Conservation (phyloP, 495 filamentous ascomycete genomes). For the Trichoderma gamsii region DNA sequence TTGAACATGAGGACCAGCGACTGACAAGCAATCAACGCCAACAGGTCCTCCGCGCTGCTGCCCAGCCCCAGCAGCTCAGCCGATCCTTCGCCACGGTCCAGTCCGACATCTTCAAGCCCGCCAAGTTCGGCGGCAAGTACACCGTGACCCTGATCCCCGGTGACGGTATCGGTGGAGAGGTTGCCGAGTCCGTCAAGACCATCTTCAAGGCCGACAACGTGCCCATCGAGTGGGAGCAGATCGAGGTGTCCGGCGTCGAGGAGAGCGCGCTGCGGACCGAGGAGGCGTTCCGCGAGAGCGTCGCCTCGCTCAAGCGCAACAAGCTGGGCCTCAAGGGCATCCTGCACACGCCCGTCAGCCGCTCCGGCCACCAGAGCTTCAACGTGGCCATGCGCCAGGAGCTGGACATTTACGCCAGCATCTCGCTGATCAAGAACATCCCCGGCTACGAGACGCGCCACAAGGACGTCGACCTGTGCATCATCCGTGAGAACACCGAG, state of each 20-base stretch:
- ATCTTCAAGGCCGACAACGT: constrained; percentile 99
- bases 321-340: constrained; percentile 98
- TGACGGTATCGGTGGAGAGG: constrained; percentile 96
- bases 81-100: constrained; percentile 67
- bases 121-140: constrained; percentile 99
- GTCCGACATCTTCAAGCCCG: constrained; percentile 93
- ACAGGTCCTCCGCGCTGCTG: constrained; percentile 52
- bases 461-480: constrained; percentile 93
- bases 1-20: constrained; percentile 22
- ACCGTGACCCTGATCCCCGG: constrained; percentile 97
- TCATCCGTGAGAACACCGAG: constrained; percentile 99
- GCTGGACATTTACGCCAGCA: constrained; percentile 98
- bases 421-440: constrained; percentile 98
- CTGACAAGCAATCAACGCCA: constrained; percentile 24
- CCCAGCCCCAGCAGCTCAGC: constrained; percentile 39
- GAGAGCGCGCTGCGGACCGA: constrained; percentile 80
- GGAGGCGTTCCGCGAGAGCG: constrained; percentile 88
- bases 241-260: constrained; percentile 84
- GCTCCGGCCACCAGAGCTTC: constrained; percentile 97
- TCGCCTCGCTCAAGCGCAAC: constrained; percentile 92
- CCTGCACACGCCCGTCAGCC: constrained; percentile 91
- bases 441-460: constrained; percentile 96
- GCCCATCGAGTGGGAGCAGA: constrained; percentile 96
- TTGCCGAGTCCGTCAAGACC: constrained; percentile 95
- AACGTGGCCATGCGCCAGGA: constrained; percentile 98